Evolutionary conservation across 139 green algal genomes (phyloP).

Genomic region (Chlamydomonas sp.): DNA sequence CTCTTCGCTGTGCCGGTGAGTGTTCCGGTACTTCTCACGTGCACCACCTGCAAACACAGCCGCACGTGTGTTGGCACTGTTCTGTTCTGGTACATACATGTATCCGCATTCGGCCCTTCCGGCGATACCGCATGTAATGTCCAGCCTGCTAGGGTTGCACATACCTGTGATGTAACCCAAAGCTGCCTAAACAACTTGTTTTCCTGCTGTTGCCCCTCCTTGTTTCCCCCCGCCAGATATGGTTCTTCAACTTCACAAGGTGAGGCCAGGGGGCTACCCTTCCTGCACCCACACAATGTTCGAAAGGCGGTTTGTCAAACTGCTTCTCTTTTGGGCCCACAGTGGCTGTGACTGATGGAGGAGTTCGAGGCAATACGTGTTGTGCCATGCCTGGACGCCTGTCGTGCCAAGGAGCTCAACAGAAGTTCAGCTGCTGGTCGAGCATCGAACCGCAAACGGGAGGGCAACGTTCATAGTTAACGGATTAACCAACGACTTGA

Average conservation of each 20-base stretch:
- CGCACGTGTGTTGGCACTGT: too few relatives aligned
- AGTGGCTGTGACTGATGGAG: not conserved
- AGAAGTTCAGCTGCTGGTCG: too few relatives aligned
- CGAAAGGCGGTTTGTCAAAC: too few relatives aligned
- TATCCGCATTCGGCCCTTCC: not conserved
- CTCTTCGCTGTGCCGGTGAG: conserved; percentile 11
- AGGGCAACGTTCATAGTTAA: too few relatives aligned
- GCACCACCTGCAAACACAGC: too few relatives aligned
- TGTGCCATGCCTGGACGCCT: not conserved
- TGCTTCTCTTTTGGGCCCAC: not conserved
- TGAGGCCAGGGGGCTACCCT: not conserved
- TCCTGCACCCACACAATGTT: not conserved
- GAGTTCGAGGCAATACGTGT: not conserved
- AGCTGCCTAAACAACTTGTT: not conserved
- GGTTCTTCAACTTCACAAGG: conserved; percentile 25
- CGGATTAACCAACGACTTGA: not conserved
- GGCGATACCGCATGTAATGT: too few relatives aligned
- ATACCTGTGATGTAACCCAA: not conserved
- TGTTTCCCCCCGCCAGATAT: not conserved
- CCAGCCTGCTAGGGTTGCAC: too few relatives aligned
- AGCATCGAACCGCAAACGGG: too few relatives aligned
- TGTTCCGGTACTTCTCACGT: not conserved
- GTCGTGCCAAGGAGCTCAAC: not conserved
- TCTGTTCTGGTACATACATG: not conserved
- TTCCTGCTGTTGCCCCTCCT: not conserved